Evolutionary conservation across 1,139 yeast species (phyloP).

Genomic region (Diutina rugosa): DNA sequence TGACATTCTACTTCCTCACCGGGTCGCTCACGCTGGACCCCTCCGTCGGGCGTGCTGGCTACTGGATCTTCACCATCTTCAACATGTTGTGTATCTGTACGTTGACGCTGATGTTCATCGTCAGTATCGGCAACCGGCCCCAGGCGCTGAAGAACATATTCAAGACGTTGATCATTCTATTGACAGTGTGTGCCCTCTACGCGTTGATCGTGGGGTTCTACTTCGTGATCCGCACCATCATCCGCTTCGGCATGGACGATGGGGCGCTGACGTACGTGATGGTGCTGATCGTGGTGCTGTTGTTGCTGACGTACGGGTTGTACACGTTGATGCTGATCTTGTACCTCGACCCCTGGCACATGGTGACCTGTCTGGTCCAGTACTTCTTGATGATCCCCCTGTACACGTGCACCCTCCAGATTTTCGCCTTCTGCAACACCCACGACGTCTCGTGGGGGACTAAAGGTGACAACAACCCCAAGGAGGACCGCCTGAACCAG

Average conservation of each 20-base stretch:
- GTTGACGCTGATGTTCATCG: conserved; percentile 72
- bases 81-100: conserved; percentile 74
- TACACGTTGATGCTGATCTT: conserved; percentile 68
- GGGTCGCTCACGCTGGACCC: conserved; percentile 56
- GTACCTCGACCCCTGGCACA: conserved; percentile 92
- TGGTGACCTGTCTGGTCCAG: conserved; percentile 71
- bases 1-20: conserved; percentile 85
- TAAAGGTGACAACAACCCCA: conserved; percentile 74
- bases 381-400: conserved; percentile 85
- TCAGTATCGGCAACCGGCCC: conserved; percentile 92
- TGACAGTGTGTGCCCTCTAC: conserved; percentile 71
- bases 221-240: conserved; percentile 52
- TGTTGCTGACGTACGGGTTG: conserved; percentile 85
- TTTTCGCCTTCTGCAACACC: conserved; percentile 89
- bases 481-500: conserved; percentile 33
- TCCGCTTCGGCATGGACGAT: conserved; percentile 22
- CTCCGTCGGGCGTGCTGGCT: conserved; percentile 57
- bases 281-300: conserved; percentile 67
- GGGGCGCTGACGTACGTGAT: conserved; percentile 40
- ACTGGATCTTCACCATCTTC: conserved; percentile 70
- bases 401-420: conserved; percentile 80
- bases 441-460: conserved; percentile 98
- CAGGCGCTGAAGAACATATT: conserved; percentile 72
- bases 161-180: conserved; percentile 52
- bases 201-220: conserved; percentile 74